Evolutionary conservation across 345 rosid genomes (phyloP).

Genomic region (Acer campestre): DNA sequence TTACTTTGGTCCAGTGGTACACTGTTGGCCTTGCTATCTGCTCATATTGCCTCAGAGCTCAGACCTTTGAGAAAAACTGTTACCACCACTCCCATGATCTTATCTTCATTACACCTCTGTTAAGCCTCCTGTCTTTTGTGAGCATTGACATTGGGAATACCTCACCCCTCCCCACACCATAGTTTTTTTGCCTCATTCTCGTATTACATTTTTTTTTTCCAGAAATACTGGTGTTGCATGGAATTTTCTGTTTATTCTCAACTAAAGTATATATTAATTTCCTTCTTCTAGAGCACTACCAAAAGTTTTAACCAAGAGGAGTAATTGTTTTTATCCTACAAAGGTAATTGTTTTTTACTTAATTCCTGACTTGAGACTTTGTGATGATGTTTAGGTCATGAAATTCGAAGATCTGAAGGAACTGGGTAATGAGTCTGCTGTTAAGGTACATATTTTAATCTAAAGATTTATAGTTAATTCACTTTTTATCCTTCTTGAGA

Average conservation of each 20-base stretch:
- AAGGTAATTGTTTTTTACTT: not conserved
- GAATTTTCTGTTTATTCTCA: not conserved
- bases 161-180: not conserved
- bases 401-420: conserved; percentile 95
- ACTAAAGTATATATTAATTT: not conserved
- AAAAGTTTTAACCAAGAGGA: not conserved
- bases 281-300: not conserved
- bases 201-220: not conserved
- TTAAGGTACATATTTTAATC: conserved; percentile 55
- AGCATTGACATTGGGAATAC: not conserved
- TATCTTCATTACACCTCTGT: not conserved
- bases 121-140: not conserved
- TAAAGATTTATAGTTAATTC: not conserved
- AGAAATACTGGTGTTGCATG: not conserved
- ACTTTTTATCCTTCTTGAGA: not conserved
- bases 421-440: conserved; percentile 83
- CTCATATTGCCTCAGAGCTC: not conserved
- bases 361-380: conserved; percentile 9
- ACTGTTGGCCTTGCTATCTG: not conserved
- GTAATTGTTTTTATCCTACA: not conserved
- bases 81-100: not conserved
- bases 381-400: conserved; percentile 69
- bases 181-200: not conserved
- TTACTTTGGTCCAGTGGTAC: not conserved
- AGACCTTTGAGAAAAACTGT: not conserved